Evolutionary conservation across 1,284 basidiomycete genomes (phyloP).

Genomic region (Pseudozyma hubeiensis): DNA sequence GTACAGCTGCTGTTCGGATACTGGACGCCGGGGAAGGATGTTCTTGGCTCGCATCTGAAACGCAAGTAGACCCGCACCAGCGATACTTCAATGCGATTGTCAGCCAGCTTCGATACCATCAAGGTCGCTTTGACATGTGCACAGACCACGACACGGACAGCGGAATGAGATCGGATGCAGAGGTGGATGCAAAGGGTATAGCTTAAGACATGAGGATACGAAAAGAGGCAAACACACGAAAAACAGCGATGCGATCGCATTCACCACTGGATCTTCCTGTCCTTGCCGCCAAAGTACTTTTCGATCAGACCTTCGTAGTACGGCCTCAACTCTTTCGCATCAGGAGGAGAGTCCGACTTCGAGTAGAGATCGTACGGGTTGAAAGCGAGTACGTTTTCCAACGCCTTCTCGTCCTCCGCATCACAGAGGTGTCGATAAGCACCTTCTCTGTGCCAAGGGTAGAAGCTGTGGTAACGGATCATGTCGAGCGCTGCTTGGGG

Average conservation of each 20-base stretch:
- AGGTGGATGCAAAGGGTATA: neutral
- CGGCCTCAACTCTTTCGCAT: constrained; percentile 77
- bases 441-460: constrained; percentile 74
- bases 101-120: no score
- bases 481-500: constrained; percentile 86
- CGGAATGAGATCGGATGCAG: no score
- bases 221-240: neutral
- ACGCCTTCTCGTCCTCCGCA: constrained; percentile 36
- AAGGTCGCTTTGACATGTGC: no score
- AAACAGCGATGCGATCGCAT: neutral
- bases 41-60: constrained; percentile 37
- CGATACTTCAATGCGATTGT: neutral
- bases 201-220: neutral
- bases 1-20: constrained; percentile 42
- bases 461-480: constrained; percentile 94
- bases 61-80: constrained; percentile 12
- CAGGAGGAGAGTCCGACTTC: constrained; percentile 81
- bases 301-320: constrained; percentile 85
- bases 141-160: no score
- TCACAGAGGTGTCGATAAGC: constrained; percentile 48
- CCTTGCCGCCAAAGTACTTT: constrained; percentile 76
- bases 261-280: constrained; percentile 52
- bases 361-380: constrained; percentile 92
- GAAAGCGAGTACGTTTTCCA: constrained; percentile 73
- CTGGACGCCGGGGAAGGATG: constrained; percentile 52